These are phyloP conservation scores for Mortierella sp. DNA, from an alignment of 371 early-diverging fungal species.

Conservation along the genomic window DNA sequence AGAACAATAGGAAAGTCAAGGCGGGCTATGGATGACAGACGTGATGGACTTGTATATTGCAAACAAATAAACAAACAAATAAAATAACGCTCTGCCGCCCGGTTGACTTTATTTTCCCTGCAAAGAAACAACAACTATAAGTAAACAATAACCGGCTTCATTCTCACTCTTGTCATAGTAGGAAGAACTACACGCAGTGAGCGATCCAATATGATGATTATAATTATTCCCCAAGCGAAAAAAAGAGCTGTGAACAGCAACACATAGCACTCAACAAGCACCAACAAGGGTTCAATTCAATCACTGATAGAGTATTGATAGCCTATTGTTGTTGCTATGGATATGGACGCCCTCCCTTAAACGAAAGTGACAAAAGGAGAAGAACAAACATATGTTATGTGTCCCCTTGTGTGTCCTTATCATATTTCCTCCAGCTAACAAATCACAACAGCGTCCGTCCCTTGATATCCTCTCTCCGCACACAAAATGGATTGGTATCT, in stretches of 20 bases:
- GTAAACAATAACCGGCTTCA: neutral
- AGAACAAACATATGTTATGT: constrained; percentile 46
- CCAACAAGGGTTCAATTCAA: neutral
- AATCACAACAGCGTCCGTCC: constrained; percentile 45
- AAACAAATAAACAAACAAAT: neutral
- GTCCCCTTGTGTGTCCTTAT: neutral
- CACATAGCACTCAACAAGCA: neutral
- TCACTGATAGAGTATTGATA: constrained; percentile 15
- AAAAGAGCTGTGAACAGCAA: constrained; percentile 3
- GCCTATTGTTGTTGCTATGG: neutral
- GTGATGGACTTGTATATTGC: neutral
- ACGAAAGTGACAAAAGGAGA: constrained; percentile 16
- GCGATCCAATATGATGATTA: neutral
- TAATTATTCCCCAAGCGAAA: neutral
- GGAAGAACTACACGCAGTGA: neutral
- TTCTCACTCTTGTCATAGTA: neutral
- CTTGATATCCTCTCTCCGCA: constrained; percentile 8
- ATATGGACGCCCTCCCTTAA: constrained; percentile 11
- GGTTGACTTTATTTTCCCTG: constrained; percentile 12
- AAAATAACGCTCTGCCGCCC: constrained; percentile 8
- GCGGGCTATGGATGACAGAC: neutral
- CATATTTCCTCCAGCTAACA: constrained; percentile 7
- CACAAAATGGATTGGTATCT: neutral
- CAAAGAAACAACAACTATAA: neutral
- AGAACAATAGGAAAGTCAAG: neutral